Conservation (phyloP, 805 yeast genomes). For the Candida nitratophila region DNA sequence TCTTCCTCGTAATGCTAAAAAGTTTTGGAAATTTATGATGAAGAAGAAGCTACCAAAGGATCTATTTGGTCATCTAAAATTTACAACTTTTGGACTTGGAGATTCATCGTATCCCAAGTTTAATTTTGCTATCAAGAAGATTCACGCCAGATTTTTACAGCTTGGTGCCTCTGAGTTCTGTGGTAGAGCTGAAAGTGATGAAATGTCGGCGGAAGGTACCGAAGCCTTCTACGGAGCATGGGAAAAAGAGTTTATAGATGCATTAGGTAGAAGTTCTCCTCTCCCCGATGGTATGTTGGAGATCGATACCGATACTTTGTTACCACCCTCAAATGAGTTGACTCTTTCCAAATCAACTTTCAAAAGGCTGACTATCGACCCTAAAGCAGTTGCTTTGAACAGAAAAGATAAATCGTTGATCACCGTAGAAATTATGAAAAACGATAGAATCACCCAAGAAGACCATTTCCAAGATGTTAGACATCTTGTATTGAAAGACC, state of each 20-base stretch:
- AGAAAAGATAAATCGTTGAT: constrained; percentile 12
- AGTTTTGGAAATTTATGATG: constrained; percentile 69
- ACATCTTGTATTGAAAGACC: constrained; percentile 38
- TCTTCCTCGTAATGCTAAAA: constrained; percentile 68
- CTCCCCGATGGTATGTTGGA: constrained; percentile 21
- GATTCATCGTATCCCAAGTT: constrained; percentile 87
- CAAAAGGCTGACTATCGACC: constrained; percentile 22
- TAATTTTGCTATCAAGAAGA: constrained; percentile 80
- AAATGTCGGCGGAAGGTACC: constrained; percentile 64
- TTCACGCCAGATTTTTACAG: constrained; percentile 72
- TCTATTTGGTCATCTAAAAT: constrained; percentile 50
- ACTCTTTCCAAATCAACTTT: constrained; percentile 20
- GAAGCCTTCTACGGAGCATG: constrained; percentile 76
- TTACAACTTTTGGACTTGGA: constrained; percentile 85
- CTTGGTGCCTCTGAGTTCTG: constrained; percentile 73
- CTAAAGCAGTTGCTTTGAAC: constrained; percentile 21
- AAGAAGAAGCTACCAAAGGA: constrained; percentile 54
- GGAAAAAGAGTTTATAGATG: constrained; percentile 43
- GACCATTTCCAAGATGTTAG: constrained; percentile 92
- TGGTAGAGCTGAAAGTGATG: constrained; percentile 84
- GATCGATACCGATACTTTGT: constrained; percentile 27
- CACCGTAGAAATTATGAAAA: constrained; percentile 40
- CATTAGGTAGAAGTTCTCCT: constrained; percentile 28
- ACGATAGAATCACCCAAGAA: constrained; percentile 54
- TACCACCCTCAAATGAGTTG: constrained; percentile 31